These are phyloP conservation scores for Paratinospora sagittata DNA, from an alignment of 164 flowering plant species.

Conservation along the genomic window DNA sequence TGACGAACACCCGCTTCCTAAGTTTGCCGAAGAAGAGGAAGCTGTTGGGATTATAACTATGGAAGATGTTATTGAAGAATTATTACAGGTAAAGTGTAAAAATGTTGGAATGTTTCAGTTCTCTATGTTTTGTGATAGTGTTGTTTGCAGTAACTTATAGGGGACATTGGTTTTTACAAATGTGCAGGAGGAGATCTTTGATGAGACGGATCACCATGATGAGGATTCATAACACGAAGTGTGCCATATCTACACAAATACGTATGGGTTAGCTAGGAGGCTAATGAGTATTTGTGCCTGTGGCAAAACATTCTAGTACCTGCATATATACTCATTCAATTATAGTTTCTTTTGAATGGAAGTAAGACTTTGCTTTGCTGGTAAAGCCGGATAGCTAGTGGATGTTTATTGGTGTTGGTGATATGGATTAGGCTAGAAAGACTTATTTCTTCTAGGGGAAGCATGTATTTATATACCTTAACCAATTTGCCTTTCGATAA, in stretches of 20 bases:
- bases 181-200: conserved; percentile 47
- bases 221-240: conserved; percentile 21
- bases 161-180: conserved; percentile 1
- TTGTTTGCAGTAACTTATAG: not conserved
- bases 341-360: too few species aligned
- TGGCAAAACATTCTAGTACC: too few species aligned
- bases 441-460: too few species aligned
- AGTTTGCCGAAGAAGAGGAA: conserved; percentile 70
- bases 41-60: conserved; percentile 90
- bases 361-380: too few species aligned
- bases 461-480: too few species aligned
- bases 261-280: not conserved
- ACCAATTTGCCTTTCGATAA: too few species aligned
- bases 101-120: not conserved
- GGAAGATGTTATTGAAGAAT: conserved; percentile 57
- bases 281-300: not conserved
- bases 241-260: not conserved
- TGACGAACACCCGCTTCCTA: conserved; percentile 61
- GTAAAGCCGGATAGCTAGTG: too few species aligned
- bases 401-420: too few species aligned
- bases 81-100: conserved; percentile 55
- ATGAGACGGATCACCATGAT: conserved; percentile 41
- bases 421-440: too few species aligned
- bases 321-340: too few species aligned
- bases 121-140: not conserved